Evolutionary conservation across 208 protist species (phyloP).

Genomic region (Leptomonas pyrrhocoris): DNA sequence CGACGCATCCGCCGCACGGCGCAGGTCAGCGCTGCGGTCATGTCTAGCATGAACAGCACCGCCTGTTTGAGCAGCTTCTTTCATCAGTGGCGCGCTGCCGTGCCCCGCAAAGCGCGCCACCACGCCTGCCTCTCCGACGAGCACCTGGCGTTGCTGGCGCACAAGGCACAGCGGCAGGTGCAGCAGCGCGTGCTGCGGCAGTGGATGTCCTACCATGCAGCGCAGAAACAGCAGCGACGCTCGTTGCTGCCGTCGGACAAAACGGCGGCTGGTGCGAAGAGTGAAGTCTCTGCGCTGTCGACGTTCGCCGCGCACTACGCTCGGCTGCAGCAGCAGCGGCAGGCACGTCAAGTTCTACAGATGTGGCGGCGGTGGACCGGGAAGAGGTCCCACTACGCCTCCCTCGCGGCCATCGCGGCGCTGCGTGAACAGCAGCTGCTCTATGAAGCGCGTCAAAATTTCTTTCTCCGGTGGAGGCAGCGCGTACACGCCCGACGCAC

Average conservation of each 20-base stretch:
- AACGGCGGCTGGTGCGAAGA: background rate
- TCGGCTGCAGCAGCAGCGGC: slow-evolving; percentile 10
- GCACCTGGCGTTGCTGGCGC: slow-evolving; percentile 38
- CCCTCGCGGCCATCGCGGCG: slow-evolving; percentile 46
- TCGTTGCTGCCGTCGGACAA: background rate
- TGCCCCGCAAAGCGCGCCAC: slow-evolving; percentile 1
- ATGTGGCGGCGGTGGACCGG: slow-evolving; percentile 57
- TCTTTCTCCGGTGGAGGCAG: slow-evolving; percentile 56
- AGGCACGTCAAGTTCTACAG: slow-evolving; percentile 25
- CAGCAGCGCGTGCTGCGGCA: slow-evolving; percentile 38
- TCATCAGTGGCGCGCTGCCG: slow-evolving; percentile 38
- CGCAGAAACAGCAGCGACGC: background rate
- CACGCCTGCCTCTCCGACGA: slow-evolving; percentile 12
- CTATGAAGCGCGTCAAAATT: slow-evolving; percentile 38
- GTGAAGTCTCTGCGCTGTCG: slow-evolving; percentile 13
- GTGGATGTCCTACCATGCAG: slow-evolving; percentile 32
- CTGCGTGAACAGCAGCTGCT: slow-evolving; percentile 44
- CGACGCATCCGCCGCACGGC: slow-evolving; percentile 21
- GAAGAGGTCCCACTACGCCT: slow-evolving; percentile 25
- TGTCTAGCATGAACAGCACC: slow-evolving; percentile 27
- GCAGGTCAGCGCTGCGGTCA: slow-evolving; percentile 15
- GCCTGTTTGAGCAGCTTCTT: slow-evolving; percentile 37
- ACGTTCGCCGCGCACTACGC: slow-evolving; percentile 36
- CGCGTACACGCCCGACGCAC: slow-evolving; percentile 42
- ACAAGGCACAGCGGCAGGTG: slow-evolving; percentile 54